Evolutionary conservation across 352 stramenopile species (phyloP).

Genomic region (Phytophthora colocasiae): DNA sequence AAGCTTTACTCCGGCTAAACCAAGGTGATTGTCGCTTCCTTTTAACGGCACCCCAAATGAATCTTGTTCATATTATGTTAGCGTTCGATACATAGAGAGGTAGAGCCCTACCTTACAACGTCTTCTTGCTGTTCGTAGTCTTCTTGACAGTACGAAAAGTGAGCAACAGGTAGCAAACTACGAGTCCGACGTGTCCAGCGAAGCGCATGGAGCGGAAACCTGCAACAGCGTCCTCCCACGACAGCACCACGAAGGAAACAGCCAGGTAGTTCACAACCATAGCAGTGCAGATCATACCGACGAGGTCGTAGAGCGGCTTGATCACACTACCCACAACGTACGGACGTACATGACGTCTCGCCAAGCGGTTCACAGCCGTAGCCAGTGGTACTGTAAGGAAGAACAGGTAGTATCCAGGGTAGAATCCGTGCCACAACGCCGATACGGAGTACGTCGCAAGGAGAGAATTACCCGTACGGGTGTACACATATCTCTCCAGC

Average conservation of each 20-base stretch:
- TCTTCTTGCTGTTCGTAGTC: constrained; percentile 35
- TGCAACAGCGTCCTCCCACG: constrained; percentile 57
- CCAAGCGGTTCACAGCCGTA: constrained; percentile 74
- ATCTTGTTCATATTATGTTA: constrained; percentile 32
- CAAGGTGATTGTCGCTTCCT: not conserved
- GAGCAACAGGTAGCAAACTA: constrained; percentile 48
- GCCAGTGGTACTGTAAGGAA: constrained; percentile 82
- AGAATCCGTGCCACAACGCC: constrained; percentile 99
- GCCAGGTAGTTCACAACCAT: constrained; percentile 80
- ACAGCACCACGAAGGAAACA: constrained; percentile 76
- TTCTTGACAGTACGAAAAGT: constrained; percentile 55
- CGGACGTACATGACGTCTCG: constrained; percentile 58
- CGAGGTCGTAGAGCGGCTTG: constrained; percentile 71
- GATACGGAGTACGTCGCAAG: constrained; percentile 95
- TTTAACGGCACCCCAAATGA: constrained; percentile 10
- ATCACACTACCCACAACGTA: constrained; percentile 47
- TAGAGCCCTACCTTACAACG: constrained; percentile 25
- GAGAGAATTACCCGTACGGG: constrained; percentile 94
- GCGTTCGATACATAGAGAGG: constrained; percentile 23
- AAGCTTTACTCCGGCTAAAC: constrained; percentile 60
- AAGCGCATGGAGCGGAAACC: constrained; percentile 70
- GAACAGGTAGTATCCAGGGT: constrained; percentile 98
- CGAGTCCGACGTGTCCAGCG: constrained; percentile 56
- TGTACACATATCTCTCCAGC: constrained; percentile 98
- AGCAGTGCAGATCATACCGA: constrained; percentile 60